These are phyloP conservation scores for Xanthoceras sorbifolium DNA, from an alignment of 345 rosid genomes.

Conservation along the genomic window DNA sequence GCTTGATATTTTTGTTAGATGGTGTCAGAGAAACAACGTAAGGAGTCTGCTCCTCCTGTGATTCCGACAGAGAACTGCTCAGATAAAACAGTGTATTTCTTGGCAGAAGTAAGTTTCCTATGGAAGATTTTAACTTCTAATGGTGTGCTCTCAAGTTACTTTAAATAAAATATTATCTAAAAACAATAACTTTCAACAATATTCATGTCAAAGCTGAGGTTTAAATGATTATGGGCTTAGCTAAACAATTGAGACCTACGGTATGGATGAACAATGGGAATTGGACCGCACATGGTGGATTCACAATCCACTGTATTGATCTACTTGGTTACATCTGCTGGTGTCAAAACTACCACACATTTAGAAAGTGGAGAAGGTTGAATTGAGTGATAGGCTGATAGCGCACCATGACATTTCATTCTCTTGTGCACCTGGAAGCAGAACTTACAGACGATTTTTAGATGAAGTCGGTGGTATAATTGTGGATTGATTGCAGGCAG, in stretches of 20 bases:
- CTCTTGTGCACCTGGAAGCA: too few relatives aligned
- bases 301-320: too few relatives aligned
- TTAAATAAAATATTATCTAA: background rate
- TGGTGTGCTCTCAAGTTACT: background rate
- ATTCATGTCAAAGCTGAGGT: background rate
- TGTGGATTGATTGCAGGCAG: background rate
- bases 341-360: background rate
- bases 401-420: background rate
- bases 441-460: background rate
- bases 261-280: too few relatives aligned
- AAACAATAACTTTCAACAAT: background rate
- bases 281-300: too few relatives aligned
- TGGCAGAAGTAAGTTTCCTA: slow-evolving; percentile 80
- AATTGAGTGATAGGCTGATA: background rate
- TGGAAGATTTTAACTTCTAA: background rate
- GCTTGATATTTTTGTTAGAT: slow-evolving; percentile 48
- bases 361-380: background rate
- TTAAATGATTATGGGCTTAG: background rate
- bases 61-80: slow-evolving; percentile 58
- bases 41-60: slow-evolving; percentile 93
- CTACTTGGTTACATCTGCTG: too few relatives aligned
- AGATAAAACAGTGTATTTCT: slow-evolving; percentile 70
- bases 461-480: background rate
- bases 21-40: slow-evolving; percentile 91
- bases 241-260: background rate